phyloP scores from a whole-genome alignment of 2,329 filamentous ascomycete species.

The Colletotrichum musicola region DNA sequence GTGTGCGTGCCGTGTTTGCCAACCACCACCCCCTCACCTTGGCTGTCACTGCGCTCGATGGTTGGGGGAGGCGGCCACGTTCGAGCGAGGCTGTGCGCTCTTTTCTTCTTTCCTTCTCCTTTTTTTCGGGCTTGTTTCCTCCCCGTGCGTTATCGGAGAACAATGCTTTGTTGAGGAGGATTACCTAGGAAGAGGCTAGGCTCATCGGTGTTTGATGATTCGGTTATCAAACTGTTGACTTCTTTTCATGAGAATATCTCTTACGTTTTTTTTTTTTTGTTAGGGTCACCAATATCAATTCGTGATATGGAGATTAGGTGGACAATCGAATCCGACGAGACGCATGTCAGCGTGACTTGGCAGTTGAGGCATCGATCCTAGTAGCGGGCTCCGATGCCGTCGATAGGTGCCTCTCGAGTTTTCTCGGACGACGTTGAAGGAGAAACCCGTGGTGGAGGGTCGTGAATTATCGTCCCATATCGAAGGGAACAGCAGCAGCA shows the following conservation, averaged over 20 bases:
- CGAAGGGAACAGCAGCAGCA: neutral
- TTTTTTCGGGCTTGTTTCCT: neutral
- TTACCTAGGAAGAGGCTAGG: neutral
- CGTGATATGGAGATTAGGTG: no score
- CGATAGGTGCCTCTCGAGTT: constrained; percentile 3
- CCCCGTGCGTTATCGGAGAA: constrained; percentile 24
- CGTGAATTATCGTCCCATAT: constrained; percentile 26
- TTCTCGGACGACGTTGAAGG: neutral
- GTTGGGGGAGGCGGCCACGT: constrained; percentile 14
- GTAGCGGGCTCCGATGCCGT: neutral
- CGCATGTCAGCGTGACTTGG: no score
- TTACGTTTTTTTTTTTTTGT: no score
- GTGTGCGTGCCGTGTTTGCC: neutral
- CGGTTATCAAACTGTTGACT: no score
- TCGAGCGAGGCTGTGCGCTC: constrained; percentile 30
- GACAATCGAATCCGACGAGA: no score
- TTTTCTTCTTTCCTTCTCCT: neutral
- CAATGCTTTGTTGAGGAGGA: constrained; percentile 34
- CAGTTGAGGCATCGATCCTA: neutral
- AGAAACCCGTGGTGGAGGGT: constrained; percentile 26
- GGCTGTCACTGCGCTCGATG: neutral
- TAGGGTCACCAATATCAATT: no score
- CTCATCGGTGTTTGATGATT: constrained; percentile 10
- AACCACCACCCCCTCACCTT: constrained; percentile 4
- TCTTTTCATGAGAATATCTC: no score